Conservation (phyloP, 805 yeast genomes). For the Candida hispaniensis region DNA sequence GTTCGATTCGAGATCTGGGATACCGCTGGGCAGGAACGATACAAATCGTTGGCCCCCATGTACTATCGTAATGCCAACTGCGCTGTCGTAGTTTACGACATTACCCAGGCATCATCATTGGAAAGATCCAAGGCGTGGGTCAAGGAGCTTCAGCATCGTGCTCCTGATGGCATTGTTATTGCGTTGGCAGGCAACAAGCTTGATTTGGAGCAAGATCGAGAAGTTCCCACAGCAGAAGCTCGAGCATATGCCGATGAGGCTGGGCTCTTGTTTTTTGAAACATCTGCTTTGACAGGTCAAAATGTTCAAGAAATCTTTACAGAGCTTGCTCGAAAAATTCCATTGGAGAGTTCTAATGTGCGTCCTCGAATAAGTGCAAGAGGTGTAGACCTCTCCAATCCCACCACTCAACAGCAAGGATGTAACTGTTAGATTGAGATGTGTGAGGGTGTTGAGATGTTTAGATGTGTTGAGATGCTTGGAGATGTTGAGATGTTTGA, state of each 20-base stretch:
- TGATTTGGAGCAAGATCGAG: constrained; percentile 47
- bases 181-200: constrained; percentile 80
- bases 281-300: constrained; percentile 64
- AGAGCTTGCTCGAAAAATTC: constrained; percentile 39
- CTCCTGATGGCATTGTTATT: constrained; percentile 59
- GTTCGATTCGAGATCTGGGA: constrained; percentile 52
- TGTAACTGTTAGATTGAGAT: constrained; percentile 15
- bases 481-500: too few species aligned
- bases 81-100: constrained; percentile 82
- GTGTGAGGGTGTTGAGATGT: background rate
- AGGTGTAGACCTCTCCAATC: constrained; percentile 28
- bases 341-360: constrained; percentile 30
- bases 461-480: constrained; percentile 1
- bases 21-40: constrained; percentile 92
- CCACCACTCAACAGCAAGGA: constrained; percentile 11
- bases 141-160: constrained; percentile 81
- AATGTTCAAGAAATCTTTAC: constrained; percentile 44
- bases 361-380: constrained; percentile 24
- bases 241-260: constrained; percentile 45
- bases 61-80: constrained; percentile 71
- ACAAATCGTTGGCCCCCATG: constrained; percentile 74
- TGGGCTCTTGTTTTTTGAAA: constrained; percentile 40
- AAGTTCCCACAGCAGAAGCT: constrained; percentile 34
- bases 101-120: constrained; percentile 55
- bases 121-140: constrained; percentile 80